A percentile compares a stretch with the other conserved stretches of the same genome.
Evolutionary conservation across 371 early-diverging fungal species (phyloP).

Genomic region (Choanephora cucurbitarum): DNA sequence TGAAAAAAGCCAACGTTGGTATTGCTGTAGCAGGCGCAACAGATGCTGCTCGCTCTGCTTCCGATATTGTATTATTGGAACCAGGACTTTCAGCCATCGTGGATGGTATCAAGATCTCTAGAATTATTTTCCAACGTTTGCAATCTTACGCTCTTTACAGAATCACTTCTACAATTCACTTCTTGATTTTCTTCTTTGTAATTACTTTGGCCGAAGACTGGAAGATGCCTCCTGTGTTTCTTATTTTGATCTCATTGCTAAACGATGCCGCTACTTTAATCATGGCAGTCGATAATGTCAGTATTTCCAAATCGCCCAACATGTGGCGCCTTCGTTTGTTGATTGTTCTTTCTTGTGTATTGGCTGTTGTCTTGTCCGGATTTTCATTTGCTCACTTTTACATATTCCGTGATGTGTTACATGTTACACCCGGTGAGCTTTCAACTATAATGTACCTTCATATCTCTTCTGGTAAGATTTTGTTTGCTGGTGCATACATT

Average conservation of each 20-base stretch:
- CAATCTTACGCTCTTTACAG: constrained; percentile 89
- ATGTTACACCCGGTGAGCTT: constrained; percentile 44
- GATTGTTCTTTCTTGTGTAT: constrained; percentile 74
- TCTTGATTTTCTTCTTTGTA: constrained; percentile 90
- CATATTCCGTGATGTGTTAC: constrained; percentile 64
- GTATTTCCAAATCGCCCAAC: constrained; percentile 79
- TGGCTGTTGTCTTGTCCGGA: constrained; percentile 70
- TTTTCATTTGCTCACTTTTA: constrained; percentile 87
- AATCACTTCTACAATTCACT: constrained; percentile 91
- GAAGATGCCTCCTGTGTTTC: constrained; percentile 80
- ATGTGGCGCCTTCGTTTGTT: constrained; percentile 89
- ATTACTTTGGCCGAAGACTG: constrained; percentile 80
- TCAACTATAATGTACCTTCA: constrained; percentile 90
- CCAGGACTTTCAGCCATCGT: constrained; percentile 89
- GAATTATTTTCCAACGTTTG: constrained; percentile 91
- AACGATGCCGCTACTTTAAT: constrained; percentile 93
- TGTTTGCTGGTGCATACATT: constrained; percentile 8
- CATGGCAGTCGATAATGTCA: constrained; percentile 90
- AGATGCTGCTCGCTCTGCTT: constrained; percentile 92
- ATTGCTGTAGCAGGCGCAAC: constrained; percentile 81
- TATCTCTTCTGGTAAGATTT: constrained; percentile 73
- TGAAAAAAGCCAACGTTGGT: constrained; percentile 68
- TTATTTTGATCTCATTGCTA: constrained; percentile 83
- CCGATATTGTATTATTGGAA: constrained; percentile 91
- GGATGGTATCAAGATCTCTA: constrained; percentile 80